Evolutionary conservation across 495 filamentous ascomycete genomes (phyloP).

Genomic region (Poronia punctata): DNA sequence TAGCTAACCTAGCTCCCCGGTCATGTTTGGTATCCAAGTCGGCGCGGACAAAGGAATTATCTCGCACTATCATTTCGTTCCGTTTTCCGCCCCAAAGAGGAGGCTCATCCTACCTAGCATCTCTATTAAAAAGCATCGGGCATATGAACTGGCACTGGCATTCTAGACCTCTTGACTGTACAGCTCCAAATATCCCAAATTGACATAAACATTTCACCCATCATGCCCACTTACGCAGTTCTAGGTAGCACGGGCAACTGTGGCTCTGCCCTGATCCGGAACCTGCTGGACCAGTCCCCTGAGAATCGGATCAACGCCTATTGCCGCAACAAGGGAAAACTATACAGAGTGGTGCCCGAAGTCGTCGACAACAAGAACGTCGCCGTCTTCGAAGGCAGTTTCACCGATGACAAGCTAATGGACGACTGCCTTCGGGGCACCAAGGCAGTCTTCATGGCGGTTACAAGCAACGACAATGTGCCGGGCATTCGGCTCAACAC

Average conservation of each 20-base stretch:
- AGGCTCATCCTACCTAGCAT: too few species aligned
- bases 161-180: too few species aligned
- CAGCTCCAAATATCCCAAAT: too few species aligned
- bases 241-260: constrained; percentile 23
- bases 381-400: constrained; percentile 30
- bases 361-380: constrained; percentile 18
- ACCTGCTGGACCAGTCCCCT: constrained; percentile 24
- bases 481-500: constrained; percentile 27
- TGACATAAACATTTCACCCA: too few species aligned
- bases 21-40: too few species aligned
- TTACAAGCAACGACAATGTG: constrained; percentile 32
- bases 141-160: too few species aligned
- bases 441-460: constrained; percentile 29
- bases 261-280: constrained; percentile 25
- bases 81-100: too few species aligned
- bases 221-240: constrained; percentile 19
- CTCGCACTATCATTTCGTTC: too few species aligned
- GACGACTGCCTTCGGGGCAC: constrained; percentile 23
- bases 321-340: constrained; percentile 32
- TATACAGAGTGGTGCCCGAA: constrained; percentile 25
- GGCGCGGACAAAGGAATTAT: too few species aligned
- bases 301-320: constrained; percentile 27
- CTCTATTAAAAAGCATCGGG: too few species aligned
- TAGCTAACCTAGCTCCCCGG: too few species aligned
- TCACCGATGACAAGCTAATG: constrained; percentile 29